Evolutionary conservation across 2,329 filamentous ascomycete genomes (phyloP).

Genomic region (Penicillium sp.): DNA sequence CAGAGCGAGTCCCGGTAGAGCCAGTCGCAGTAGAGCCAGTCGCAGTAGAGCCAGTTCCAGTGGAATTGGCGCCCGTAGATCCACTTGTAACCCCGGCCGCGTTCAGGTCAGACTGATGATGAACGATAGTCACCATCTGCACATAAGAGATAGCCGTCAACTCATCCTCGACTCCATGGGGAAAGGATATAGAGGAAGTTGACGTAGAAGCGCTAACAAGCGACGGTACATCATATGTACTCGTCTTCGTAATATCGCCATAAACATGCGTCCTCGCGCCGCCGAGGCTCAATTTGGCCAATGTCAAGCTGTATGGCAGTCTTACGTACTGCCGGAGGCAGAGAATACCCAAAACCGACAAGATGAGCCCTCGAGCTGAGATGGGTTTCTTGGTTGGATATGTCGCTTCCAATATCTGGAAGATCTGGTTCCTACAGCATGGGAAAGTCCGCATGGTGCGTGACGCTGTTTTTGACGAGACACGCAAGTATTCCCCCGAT

Average conservation of each 20-base stretch:
- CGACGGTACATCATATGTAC: neutral
- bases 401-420: too few relatives aligned
- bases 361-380: too few relatives aligned
- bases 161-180: neutral
- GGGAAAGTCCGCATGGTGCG: too few relatives aligned
- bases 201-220: neutral
- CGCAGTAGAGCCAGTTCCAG: neutral
- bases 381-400: too few relatives aligned
- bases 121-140: slow-evolving; percentile 6
- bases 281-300: too few relatives aligned
- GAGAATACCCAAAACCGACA: too few relatives aligned
- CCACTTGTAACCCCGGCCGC: neutral
- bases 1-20: neutral
- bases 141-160: neutral
- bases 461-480: too few relatives aligned
- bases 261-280: neutral
- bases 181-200: neutral
- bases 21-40: neutral
- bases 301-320: too few relatives aligned
- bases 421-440: too few relatives aligned
- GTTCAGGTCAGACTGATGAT: slow-evolving; percentile 10
- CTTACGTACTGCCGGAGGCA: too few relatives aligned
- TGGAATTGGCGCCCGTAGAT: neutral
- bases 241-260: neutral
- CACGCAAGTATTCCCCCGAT: too few relatives aligned